Evolutionary conservation across 2,329 filamentous ascomycete species (phyloP), one percentile per base, ranked within the genome.

Genomic region (Raffaelea albimanens): DNA sequence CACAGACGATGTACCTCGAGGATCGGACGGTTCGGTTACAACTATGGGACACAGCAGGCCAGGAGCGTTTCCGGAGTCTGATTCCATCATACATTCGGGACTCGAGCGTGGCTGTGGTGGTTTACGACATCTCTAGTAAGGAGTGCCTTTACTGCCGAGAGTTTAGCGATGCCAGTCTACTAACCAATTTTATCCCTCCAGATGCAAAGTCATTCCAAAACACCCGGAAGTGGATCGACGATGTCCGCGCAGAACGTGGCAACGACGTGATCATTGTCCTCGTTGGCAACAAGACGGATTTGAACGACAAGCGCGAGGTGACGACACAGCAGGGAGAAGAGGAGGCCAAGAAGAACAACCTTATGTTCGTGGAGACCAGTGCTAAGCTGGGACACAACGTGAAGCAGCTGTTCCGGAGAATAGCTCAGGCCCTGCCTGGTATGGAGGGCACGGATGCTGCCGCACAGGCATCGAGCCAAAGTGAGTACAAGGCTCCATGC

Each of bases 311-410:
- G 78, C 81, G 93, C 47, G 91, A 98, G 69, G 93, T 98, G 52
- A 98, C 91, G 39, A 94, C 89, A 33, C 83, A 87, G 62, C 90
- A 97, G 67, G 93, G 93, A 51, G 93, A 98, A 67, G 93, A 97
- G 59, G 93, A 98, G 70, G 91, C 91, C 40, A 95, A 95, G 78
- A 91, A 91, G 75, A 91, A 95, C 67, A 93, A 93, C 56, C 73
- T 96, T 57, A 96, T 98, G 87, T 98, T 98, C 62, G 93, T 98
- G 59, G 93, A 98, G 75, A 98, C 93, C 47, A 96, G 89, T 66
- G 93, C 93, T 47, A 98, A 98, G 76, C 76, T 95, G 13, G 90
- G 94, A 38, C 89, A 97, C 68, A 98, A 98, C 63, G 94, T 98
- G 58, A 98, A 98, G 76, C 87, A 85, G 57, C 73, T 98, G 49